phyloP scores from a whole-genome alignment of 208 protist genomes.

The Leishmania gerbilli region DNA sequence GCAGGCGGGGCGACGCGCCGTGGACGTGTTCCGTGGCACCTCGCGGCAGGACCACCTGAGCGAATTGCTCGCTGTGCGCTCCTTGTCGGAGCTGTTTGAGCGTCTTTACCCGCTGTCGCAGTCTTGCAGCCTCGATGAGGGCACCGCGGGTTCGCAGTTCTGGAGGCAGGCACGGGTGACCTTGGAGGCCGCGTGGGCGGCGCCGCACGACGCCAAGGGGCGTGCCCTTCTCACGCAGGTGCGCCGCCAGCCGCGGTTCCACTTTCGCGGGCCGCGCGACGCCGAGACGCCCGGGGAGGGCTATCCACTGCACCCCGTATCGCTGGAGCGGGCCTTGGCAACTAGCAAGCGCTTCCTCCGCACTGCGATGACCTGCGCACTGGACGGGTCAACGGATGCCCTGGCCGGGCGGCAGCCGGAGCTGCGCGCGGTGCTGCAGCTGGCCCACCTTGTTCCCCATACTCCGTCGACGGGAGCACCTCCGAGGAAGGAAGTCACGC shows the following conservation, averaged over 20 bases:
- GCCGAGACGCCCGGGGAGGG: conserved; percentile 15
- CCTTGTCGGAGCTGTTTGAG: conserved; percentile 29
- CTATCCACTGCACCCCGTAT: conserved; percentile 44
- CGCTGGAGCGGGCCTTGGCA: conserved; percentile 62
- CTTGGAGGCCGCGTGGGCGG: conserved; percentile 51
- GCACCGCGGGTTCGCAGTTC: conserved; percentile 29
- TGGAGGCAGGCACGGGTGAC: conserved; percentile 45
- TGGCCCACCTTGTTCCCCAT: conserved; percentile 52
- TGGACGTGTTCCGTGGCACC: conserved; percentile 44
- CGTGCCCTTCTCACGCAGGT: conserved; percentile 39
- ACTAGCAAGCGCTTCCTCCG: conserved; percentile 59
- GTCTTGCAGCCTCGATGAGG: not conserved
- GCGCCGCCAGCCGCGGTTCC: conserved; percentile 39
- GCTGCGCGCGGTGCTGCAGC: conserved; percentile 57
- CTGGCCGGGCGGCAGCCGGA: conserved; percentile 35
- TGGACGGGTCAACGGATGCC: conserved; percentile 59
- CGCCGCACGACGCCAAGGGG: conserved; percentile 13
- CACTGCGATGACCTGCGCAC: conserved; percentile 57
- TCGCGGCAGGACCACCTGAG: conserved; percentile 43
- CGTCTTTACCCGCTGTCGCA: conserved; percentile 6
- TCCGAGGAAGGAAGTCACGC: conserved; percentile 39
- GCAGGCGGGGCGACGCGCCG: conserved; percentile 24
- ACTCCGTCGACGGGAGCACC: not conserved
- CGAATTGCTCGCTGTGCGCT: conserved; percentile 43
- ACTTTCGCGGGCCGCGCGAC: conserved; percentile 25